Evolutionary conservation across 148 eudicot genomes (phyloP).

Genomic region (Camellia sinensis): DNA sequence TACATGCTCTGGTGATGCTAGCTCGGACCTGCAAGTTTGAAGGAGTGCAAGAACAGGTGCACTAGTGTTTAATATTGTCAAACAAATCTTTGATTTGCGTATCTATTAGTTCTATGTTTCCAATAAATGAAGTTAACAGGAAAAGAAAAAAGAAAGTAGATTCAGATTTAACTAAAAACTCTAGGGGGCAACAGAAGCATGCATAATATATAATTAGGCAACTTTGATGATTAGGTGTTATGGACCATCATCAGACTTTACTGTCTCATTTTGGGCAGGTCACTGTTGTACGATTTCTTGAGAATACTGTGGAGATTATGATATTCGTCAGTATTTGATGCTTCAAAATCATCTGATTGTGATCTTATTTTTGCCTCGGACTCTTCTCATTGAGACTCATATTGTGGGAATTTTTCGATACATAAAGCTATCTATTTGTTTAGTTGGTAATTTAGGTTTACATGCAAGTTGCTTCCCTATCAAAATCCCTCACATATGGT

Average conservation of each 20-base stretch:
- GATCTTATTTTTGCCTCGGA: slow-evolving; percentile 5
- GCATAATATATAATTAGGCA: not conserved
- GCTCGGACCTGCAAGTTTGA: slow-evolving; percentile 77
- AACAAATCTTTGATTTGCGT: not conserved
- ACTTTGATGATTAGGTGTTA: not conserved
- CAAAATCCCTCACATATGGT: not conserved
- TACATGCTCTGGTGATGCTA: slow-evolving; percentile 83
- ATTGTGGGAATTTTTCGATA: not conserved
- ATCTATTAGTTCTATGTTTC: not conserved
- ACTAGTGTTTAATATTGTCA: not conserved
- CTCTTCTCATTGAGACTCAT: slow-evolving; percentile 1
- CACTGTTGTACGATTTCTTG: not conserved
- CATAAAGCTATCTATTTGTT: not conserved
- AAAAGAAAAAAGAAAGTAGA: not conserved
- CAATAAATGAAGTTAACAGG: not conserved
- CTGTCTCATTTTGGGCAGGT: not conserved
- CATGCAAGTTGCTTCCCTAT: not conserved
- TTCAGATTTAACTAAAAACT: not conserved
- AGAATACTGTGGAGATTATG: not conserved
- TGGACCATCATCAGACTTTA: not conserved
- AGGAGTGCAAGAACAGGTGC: slow-evolving; percentile 96
- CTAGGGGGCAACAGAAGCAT: not conserved
- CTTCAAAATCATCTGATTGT: not conserved
- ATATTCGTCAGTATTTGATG: not conserved
- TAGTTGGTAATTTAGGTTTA: not conserved